Percentiles rank a stretch among this genome's conserved stretches.
phyloP scores from a whole-genome alignment of 176 grass and related monocot genomes.

The Carex parvula region DNA sequence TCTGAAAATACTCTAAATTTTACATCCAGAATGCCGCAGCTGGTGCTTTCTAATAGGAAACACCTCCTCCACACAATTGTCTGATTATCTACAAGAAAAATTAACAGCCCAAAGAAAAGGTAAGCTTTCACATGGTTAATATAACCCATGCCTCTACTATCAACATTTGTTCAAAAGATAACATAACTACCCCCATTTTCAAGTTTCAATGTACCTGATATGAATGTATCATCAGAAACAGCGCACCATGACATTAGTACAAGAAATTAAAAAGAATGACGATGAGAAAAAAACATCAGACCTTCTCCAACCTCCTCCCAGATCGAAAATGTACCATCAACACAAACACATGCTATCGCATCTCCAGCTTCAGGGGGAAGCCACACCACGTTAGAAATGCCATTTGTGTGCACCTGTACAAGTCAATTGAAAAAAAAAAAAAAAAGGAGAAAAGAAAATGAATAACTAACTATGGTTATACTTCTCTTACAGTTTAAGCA shows the following conservation, averaged over 20 bases:
- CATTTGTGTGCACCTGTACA: conserved; percentile 55
- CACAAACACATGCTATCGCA: conserved; percentile 78
- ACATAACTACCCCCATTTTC: neutral
- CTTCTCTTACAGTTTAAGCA: neutral
- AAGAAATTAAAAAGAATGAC: neutral
- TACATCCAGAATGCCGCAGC: conserved; percentile 53
- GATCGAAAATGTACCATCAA: conserved; percentile 74
- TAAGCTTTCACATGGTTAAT: neutral
- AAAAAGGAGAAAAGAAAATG: neutral
- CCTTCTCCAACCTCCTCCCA: conserved; percentile 87
- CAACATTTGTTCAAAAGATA: neutral
- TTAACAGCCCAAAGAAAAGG: neutral
- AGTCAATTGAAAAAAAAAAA: conserved; percentile 12
- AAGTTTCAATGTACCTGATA: neutral
- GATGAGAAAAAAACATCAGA: conserved; percentile 19
- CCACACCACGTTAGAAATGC: conserved; percentile 56
- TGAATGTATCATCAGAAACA: neutral
- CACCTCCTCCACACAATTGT: conserved; percentile 67
- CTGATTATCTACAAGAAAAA: conserved; percentile 56
- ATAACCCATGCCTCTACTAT: neutral
- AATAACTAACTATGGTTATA: neutral
- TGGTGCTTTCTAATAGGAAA: conserved; percentile 60
- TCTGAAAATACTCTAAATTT: conserved; percentile 54
- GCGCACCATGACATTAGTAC: neutral
- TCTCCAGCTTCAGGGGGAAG: conserved; percentile 82